These are phyloP conservation scores for Serpula lacrymans DNA, from an alignment of 768 basidiomycete species.

Conservation along the genomic window DNA sequence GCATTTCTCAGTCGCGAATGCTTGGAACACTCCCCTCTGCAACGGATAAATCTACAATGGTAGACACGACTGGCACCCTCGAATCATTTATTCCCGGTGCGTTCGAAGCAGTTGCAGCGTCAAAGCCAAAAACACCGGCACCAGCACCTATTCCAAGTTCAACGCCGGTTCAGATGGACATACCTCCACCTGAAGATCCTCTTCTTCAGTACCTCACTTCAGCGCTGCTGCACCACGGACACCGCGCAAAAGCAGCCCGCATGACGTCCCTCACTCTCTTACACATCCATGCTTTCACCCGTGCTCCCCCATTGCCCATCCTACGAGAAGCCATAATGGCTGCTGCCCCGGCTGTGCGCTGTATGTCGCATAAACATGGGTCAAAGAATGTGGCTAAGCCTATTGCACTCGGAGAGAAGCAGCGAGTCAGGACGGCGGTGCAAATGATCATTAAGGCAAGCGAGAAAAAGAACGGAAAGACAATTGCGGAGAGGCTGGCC, in stretches of 20 bases:
- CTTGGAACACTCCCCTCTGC: too few relatives aligned
- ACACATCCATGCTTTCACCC: constrained; percentile 70
- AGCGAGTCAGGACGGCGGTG: constrained; percentile 68
- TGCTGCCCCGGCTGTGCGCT: constrained; percentile 70
- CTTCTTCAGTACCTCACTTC: constrained; percentile 66
- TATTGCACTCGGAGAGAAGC: constrained; percentile 73
- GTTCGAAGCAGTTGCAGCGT: too few relatives aligned
- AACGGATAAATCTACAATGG: too few relatives aligned
- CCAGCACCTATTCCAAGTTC: too few relatives aligned
- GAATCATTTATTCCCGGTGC: too few relatives aligned
- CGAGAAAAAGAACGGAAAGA: constrained; percentile 52
- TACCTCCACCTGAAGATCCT: constrained; percentile 76
- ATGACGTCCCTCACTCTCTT: constrained; percentile 61
- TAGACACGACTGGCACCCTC: too few relatives aligned
- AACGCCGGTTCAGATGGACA: constrained; percentile 48
- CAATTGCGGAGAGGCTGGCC: constrained; percentile 68
- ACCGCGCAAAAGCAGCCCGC: constrained; percentile 56
- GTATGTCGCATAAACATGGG: constrained; percentile 53
- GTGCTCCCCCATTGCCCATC: constrained; percentile 76
- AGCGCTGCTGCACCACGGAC: constrained; percentile 59
- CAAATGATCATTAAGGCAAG: constrained; percentile 68
- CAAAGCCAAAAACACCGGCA: too few relatives aligned
- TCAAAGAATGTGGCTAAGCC: constrained; percentile 69
- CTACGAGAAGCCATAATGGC: constrained; percentile 66
- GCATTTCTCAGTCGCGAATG: too few relatives aligned